phyloP scores from a whole-genome alignment of 1,139 yeast genomes.

The Protomyces macrosporus region DNA sequence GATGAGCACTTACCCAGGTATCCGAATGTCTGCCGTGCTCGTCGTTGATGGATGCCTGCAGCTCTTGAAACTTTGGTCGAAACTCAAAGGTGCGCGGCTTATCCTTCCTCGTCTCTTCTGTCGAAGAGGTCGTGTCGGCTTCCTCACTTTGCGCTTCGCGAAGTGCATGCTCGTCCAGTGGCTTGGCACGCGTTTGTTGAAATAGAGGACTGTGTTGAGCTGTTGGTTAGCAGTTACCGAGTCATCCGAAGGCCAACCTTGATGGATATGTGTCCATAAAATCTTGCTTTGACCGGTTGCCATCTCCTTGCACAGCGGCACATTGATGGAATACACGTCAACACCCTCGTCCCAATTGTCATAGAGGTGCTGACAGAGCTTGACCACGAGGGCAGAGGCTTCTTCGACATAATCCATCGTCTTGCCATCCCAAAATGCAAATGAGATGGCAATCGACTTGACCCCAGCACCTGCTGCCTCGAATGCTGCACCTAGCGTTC shows the following conservation, averaged over 20 bases:
- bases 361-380: constrained; percentile 55
- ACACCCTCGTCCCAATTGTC: constrained; percentile 52
- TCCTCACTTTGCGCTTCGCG: constrained; percentile 49
- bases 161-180: constrained; percentile 59
- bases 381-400: constrained; percentile 66
- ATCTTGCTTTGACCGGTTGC: constrained; percentile 52
- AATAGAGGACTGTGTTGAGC: constrained; percentile 32
- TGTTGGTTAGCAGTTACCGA: constrained; percentile 32
- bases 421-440: constrained; percentile 39
- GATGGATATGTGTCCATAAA: constrained; percentile 68
- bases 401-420: constrained; percentile 55
- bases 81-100: constrained; percentile 35
- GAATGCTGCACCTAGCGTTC: constrained; percentile 98
- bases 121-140: constrained; percentile 48
- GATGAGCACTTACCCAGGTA: constrained; percentile 1
- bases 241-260: constrained; percentile 57
- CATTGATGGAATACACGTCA: constrained; percentile 76
- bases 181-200: constrained; percentile 52
- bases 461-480: constrained; percentile 61
- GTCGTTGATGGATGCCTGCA: neutral
- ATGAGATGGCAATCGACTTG: constrained; percentile 9
- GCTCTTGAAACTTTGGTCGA: neutral
- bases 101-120: constrained; percentile 39
- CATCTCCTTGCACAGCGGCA: constrained; percentile 61
- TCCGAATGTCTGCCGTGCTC: constrained; percentile 8